Conservation (phyloP, 2,329 filamentous ascomycete genomes). For the Cryoendolithus antarcticus region DNA sequence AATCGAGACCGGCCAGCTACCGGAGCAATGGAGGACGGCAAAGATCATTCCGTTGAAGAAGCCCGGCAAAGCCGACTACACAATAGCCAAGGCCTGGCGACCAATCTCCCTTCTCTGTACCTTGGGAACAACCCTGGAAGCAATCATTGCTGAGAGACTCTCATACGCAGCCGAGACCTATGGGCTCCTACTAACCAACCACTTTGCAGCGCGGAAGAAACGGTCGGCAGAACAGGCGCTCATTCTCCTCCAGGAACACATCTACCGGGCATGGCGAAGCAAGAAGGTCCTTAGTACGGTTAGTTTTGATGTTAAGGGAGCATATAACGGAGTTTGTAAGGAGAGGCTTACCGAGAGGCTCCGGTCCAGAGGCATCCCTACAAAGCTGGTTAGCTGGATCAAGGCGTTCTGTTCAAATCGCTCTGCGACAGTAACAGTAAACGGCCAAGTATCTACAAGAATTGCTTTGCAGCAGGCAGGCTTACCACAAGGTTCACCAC, state of each 20-base stretch:
- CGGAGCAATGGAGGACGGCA: slow-evolving; percentile 14
- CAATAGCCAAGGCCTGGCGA: slow-evolving; percentile 14
- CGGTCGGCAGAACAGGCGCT: not conserved
- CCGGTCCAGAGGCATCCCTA: slow-evolving; percentile 18
- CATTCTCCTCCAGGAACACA: not conserved
- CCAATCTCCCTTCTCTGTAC: slow-evolving; percentile 17
- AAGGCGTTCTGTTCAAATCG: not conserved
- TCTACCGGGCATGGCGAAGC: not conserved
- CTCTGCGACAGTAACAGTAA: not conserved
- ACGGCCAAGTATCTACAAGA: not conserved
- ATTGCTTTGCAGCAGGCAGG: slow-evolving; percentile 1
- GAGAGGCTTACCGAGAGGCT: slow-evolving; percentile 10
- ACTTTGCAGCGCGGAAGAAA: not conserved
- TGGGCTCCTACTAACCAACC: slow-evolving; percentile 1
- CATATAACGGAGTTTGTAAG: slow-evolving; percentile 28
- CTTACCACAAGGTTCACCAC: slow-evolving; percentile 2
- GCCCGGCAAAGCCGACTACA: slow-evolving; percentile 16
- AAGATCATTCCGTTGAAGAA: slow-evolving; percentile 19
- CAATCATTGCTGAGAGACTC: not conserved
- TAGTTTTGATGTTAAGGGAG: slow-evolving; percentile 30
- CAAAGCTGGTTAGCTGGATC: slow-evolving; percentile 1
- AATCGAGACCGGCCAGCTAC: slow-evolving; percentile 12
- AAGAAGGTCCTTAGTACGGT: slow-evolving; percentile 22
- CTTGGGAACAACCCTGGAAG: slow-evolving; percentile 15
- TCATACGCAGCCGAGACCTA: not conserved